Evolutionary conservation across 805 yeast species (phyloP).

Genomic region (Kodamaea kakaduensis): DNA sequence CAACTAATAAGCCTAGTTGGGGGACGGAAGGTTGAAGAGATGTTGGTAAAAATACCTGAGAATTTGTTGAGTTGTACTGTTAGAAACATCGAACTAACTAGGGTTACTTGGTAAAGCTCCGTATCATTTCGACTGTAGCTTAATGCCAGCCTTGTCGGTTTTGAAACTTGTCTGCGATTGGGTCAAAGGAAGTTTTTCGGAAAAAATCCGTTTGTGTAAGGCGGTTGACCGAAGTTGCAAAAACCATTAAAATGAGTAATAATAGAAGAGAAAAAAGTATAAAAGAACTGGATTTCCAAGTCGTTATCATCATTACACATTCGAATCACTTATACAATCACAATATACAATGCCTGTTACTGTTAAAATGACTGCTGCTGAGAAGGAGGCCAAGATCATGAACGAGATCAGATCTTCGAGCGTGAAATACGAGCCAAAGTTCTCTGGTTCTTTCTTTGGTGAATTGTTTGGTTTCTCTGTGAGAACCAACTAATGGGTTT

Average conservation of each 20-base stretch:
- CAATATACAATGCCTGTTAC: constrained; percentile 8
- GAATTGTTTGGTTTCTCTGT: constrained; percentile 34
- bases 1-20: no score
- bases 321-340: background rate
- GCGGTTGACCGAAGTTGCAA: constrained; percentile 3
- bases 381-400: constrained; percentile 46
- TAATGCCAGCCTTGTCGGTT: no score
- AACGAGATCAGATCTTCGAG: constrained; percentile 36
- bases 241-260: no score
- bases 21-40: no score
- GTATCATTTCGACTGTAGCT: no score
- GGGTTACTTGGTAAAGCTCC: no score
- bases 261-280: no score
- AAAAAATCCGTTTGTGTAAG: constrained; percentile 1
- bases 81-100: no score
- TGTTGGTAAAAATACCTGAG: no score
- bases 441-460: constrained; percentile 40
- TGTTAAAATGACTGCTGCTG: constrained; percentile 28
- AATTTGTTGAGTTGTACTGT: no score
- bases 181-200: constrained; percentile 2
- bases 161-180: no score
- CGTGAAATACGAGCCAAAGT: constrained; percentile 36
- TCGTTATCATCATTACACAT: background rate
- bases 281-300: background rate
- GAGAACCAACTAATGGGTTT: constrained; percentile 7